Base-by-base conservation (phyloP, 73 alveolate species). In the Symbiodinium natans region DNA sequence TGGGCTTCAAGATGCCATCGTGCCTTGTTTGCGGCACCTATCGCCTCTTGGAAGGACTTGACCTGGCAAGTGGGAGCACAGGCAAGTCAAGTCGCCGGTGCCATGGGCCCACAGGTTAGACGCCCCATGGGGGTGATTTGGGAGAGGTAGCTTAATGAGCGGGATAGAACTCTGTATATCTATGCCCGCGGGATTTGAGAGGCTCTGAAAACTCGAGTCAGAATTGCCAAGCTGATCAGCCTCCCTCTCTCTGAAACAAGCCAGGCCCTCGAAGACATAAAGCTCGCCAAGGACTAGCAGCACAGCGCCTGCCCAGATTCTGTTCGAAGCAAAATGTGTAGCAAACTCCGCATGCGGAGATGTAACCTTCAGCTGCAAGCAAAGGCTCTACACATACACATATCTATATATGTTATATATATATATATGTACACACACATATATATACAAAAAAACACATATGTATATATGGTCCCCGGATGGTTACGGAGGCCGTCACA, bases 1-100 rank as follows among this genome's bases (percentile, higher is more conserved):
- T n/a, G n/a, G n/a, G n/a, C n/a, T n/a, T n/a, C n/a, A n/a, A n/a
- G n/a, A n/a, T n/a, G n/a, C n/a, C n/a, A 11, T 10, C 38, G 42
- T 33, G 95, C 95, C 95, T 89, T 89, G 48, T 89, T 89, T 41
- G 95, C 95, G 48, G 95, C 85, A 11, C 95, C 95, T 39, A 89
- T 89, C 46, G 95, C 95, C 38, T 89, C 95, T 34, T 89, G 95
- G 25, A 89, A 89, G 95, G 87, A 63, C 86, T 89, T 89, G 39
- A 89, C 94, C 94, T 87, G 54, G 84, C 33, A 33, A 75, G 41
- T 75, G 48, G 86, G 52, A 1, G 52, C n/a, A n/a, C 10, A 0
- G 86, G 0, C 9, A n/a, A 40, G n/a, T 9, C 59, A 46, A 46
- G 59, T 13, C 21, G 13, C 59, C 6, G 59, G 21, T 46, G 59